phyloP scores from a whole-genome alignment of 2,329 filamentous ascomycete genomes.

The Alternaria ethzedia region DNA sequence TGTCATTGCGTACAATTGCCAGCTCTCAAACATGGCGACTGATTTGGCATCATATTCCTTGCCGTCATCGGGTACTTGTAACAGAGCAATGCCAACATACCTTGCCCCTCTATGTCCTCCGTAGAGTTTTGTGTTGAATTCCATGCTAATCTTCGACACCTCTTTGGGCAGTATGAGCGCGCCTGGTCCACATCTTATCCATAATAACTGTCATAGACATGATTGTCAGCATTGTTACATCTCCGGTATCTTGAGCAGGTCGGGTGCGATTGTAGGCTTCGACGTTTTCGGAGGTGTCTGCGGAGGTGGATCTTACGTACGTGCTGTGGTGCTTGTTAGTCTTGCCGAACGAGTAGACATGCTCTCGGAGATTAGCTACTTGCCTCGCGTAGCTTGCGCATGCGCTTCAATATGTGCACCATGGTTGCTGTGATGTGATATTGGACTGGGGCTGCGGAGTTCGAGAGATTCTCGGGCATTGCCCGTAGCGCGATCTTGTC shows the following conservation, averaged over 20 bases:
- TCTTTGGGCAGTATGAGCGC: constrained; percentile 80
- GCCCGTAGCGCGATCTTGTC: constrained; percentile 15
- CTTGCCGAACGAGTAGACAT: not conserved
- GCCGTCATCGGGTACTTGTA: not conserved
- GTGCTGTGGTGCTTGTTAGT: constrained; percentile 40
- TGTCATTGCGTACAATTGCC: not conserved
- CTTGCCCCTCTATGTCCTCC: constrained; percentile 75
- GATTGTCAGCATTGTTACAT: constrained; percentile 7
- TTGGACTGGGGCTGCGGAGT: constrained; percentile 26
- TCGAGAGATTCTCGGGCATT: constrained; percentile 31
- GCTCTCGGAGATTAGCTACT: constrained; percentile 40
- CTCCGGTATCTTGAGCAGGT: not conserved
- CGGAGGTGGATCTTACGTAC: constrained; percentile 28
- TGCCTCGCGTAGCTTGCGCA: constrained; percentile 77
- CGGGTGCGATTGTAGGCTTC: not conserved
- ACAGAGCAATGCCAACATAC: constrained; percentile 55
- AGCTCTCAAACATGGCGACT: not conserved
- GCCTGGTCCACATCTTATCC: constrained; percentile 80
- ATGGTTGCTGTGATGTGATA: constrained; percentile 47
- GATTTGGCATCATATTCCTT: not conserved
- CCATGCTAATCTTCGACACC: constrained; percentile 76
- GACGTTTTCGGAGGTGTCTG: constrained; percentile 24
- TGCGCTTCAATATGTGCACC: constrained; percentile 69
- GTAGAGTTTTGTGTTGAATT: constrained; percentile 68
- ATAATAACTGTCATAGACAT: constrained; percentile 64